Evolutionary conservation across 78 protist genomes (phyloP).

Genomic region (Speleostelium caveatum): DNA sequence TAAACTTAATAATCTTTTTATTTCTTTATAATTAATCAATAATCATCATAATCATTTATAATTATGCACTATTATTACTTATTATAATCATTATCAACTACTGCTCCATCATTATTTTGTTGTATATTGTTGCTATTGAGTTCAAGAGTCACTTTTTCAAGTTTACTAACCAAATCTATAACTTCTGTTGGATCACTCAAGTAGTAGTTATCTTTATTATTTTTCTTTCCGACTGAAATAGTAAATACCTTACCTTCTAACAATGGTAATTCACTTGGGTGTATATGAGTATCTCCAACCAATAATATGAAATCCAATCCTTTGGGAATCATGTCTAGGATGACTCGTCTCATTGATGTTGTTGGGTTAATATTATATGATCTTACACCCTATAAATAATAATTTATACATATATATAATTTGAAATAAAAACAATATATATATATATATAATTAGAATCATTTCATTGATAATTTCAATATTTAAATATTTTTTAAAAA

Average conservation of each 20-base stretch:
- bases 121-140: too few species aligned
- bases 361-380: constrained; percentile 68
- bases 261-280: constrained; percentile 66
- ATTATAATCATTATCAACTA: too few species aligned
- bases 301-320: constrained; percentile 54
- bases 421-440: too few species aligned
- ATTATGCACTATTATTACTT: too few species aligned
- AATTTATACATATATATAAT: too few species aligned
- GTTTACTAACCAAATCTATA: constrained; percentile 1
- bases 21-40: too few species aligned
- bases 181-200: constrained; percentile 40
- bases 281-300: constrained; percentile 73
- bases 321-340: constrained; percentile 39
- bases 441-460: too few species aligned
- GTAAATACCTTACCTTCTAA: constrained; percentile 44
- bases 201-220: constrained; percentile 32
- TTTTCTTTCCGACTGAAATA: constrained; percentile 62
- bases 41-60: too few species aligned
- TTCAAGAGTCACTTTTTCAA: constrained; percentile 6
- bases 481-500: too few species aligned
- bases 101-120: too few species aligned
- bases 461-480: too few species aligned
- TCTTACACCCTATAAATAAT: constrained; percentile 51
- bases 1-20: too few species aligned
- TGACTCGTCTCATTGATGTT: constrained; percentile 46